Evolutionary conservation across 1,139 yeast genomes (phyloP).

Genomic region (Yamadazyma spencermartinsiae): DNA sequence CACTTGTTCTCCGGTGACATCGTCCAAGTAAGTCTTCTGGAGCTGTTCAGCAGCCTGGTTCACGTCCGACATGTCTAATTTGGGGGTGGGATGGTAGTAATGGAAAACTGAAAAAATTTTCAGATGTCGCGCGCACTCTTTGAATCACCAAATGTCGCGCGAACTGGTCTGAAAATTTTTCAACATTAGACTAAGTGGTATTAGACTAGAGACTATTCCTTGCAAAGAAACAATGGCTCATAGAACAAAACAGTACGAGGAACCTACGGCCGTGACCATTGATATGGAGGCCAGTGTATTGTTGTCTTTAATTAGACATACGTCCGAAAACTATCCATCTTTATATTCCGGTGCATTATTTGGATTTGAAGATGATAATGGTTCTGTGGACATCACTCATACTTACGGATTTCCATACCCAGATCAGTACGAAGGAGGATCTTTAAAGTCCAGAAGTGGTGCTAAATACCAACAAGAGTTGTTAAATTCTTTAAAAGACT

Average conservation of each 20-base stretch:
- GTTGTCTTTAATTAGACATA: conserved; percentile 70
- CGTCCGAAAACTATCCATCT: conserved; percentile 67
- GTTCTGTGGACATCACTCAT: conserved; percentile 55
- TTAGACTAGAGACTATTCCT: too few relatives aligned
- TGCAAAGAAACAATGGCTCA: conserved; percentile 6
- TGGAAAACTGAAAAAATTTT: neutral
- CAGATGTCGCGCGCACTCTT: neutral
- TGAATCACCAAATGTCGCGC: neutral
- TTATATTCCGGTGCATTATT: conserved; percentile 74
- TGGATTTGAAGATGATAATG: conserved; percentile 68
- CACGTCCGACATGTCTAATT: conserved; percentile 43
- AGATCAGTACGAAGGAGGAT: conserved; percentile 55
- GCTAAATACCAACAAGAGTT: conserved; percentile 71
- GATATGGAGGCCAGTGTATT: conserved; percentile 61
- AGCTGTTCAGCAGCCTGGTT: conserved; percentile 73
- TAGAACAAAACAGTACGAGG: conserved; percentile 22
- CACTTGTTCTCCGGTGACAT: conserved; percentile 93
- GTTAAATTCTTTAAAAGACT: conserved; percentile 55
- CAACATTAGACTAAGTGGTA: neutral
- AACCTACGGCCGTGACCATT: conserved; percentile 47
- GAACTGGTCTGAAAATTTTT: neutral
- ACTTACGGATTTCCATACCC: conserved; percentile 64
- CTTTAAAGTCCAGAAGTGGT: conserved; percentile 60
- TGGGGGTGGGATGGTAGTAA: neutral
- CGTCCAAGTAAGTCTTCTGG: conserved; percentile 88